These are phyloP conservation scores for Metarhizium humberi DNA, from an alignment of 2,329 filamentous ascomycete genomes.

Conservation along the genomic window DNA sequence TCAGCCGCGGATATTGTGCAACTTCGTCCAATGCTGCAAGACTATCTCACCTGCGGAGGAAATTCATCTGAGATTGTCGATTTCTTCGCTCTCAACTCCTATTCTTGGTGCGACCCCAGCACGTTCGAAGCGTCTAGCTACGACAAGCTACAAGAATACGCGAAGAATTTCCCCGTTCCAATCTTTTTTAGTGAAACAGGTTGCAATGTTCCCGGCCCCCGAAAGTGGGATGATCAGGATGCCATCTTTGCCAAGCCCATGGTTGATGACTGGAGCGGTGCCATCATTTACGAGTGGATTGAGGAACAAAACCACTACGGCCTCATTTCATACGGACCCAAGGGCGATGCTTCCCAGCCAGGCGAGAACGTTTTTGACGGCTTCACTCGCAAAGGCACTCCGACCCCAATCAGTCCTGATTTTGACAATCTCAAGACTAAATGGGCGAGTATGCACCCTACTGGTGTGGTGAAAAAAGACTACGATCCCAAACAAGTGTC, in stretches of 20 bases:
- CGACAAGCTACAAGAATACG: conserved; percentile 53
- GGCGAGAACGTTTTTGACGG: conserved; percentile 53
- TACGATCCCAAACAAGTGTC: conserved; percentile 55
- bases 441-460: conserved; percentile 65
- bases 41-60: conserved; percentile 70
- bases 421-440: conserved; percentile 68
- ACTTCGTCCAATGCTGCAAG: conserved; percentile 50
- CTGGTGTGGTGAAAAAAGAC: conserved; percentile 54
- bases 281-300: conserved; percentile 88
- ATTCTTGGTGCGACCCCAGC: conserved; percentile 64
- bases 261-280: conserved; percentile 60
- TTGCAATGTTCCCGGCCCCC: conserved; percentile 58
- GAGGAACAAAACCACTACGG: conserved; percentile 78
- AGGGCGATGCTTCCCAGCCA: conserved; percentile 39
- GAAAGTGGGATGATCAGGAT: conserved; percentile 61
- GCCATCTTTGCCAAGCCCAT: conserved; percentile 70
- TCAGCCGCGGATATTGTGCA: conserved; percentile 76
- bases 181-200: conserved; percentile 88
- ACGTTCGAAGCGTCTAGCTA: conserved; percentile 60
- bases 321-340: conserved; percentile 63
- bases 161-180: conserved; percentile 65
- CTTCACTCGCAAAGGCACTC: conserved; percentile 61
- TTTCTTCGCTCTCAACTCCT: conserved; percentile 80
- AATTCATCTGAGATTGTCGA: conserved; percentile 63
- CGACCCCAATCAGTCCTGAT: conserved; percentile 64